Conservation (phyloP, 257 asterid genomes). For the Linaria vulgaris region DNA sequence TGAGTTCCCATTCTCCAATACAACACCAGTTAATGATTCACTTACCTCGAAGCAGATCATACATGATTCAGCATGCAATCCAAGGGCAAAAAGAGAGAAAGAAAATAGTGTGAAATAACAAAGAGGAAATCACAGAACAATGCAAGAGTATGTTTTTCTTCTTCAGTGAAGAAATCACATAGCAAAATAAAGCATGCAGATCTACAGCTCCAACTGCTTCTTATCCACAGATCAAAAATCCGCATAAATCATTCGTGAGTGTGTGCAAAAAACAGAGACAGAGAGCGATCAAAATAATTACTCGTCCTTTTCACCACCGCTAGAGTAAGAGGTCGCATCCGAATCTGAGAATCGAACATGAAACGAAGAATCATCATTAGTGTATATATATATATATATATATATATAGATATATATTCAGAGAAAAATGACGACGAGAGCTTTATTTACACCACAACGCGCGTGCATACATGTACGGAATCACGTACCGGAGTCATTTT, state of each 20-base stretch:
- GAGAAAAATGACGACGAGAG: constrained; percentile 28
- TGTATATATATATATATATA: too few relatives aligned
- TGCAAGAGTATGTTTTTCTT: constrained; percentile 21
- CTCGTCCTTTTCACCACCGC: constrained; percentile 73
- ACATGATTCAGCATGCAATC: constrained; percentile 18
- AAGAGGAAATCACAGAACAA: not conserved
- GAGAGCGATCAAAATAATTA: constrained; percentile 30
- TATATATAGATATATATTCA: too few relatives aligned
- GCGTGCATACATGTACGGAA: constrained; percentile 20
- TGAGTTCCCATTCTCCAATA: not conserved
- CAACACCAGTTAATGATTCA: constrained; percentile 1
- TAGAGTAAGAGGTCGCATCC: constrained; percentile 57
- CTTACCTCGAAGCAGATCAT: constrained; percentile 20
- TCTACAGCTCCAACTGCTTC: constrained; percentile 37
- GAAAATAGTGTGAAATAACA: too few relatives aligned
- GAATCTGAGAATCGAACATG: constrained; percentile 63
- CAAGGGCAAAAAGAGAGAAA: too few relatives aligned
- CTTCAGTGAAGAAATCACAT: constrained; percentile 31
- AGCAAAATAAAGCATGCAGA: constrained; percentile 36
- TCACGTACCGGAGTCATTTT: constrained; percentile 44
- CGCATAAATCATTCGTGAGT: constrained; percentile 18
- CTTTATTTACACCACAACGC: constrained; percentile 28
- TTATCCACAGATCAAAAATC: constrained; percentile 30
- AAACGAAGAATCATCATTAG: too few relatives aligned
- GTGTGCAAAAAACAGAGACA: constrained; percentile 13